A percentile compares a stretch with the other conserved stretches of the same genome.
phyloP scores from a whole-genome alignment of 2,329 filamentous ascomycete genomes.

The Nemania abortiva region DNA sequence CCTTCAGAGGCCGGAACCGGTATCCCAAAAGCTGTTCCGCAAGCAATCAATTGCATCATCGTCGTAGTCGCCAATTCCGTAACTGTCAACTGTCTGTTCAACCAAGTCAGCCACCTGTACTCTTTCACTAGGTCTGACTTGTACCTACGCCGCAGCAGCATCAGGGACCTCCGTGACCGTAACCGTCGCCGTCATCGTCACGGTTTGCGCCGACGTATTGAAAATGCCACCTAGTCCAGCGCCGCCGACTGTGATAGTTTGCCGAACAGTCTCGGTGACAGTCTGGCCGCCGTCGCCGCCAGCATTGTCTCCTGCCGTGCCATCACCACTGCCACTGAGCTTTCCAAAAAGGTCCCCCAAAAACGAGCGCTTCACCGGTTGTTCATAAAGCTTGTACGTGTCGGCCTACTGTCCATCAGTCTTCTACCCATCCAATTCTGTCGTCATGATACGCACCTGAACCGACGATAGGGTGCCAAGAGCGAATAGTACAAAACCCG shows the following conservation, averaged over 20 bases:
- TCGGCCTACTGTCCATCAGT: constrained; percentile 30
- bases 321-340: constrained; percentile 9
- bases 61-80: constrained; percentile 46
- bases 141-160: constrained; percentile 25
- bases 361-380: constrained; percentile 30
- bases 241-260: constrained; percentile 37
- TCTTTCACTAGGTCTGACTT: constrained; percentile 22
- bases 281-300: constrained; percentile 10
- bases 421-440: neutral
- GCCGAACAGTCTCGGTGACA: constrained; percentile 35
- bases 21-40: constrained; percentile 42
- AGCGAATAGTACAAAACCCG: constrained; percentile 28
- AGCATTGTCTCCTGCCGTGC: neutral
- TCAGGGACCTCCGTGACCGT: constrained; percentile 54
- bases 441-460: constrained; percentile 31
- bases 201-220: constrained; percentile 24
- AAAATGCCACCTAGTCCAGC: constrained; percentile 19
- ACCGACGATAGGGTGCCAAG: constrained; percentile 27
- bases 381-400: constrained; percentile 22
- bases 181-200: constrained; percentile 45
- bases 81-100: constrained; percentile 37
- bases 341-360: constrained; percentile 23
- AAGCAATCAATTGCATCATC: constrained; percentile 49
- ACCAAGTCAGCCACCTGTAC: constrained; percentile 14
- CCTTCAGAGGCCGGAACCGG: constrained; percentile 43